Evolutionary conservation across 306 rosid genomes (phyloP), one percentile per base, ranked within the genome.

Genomic region (Vigna mungo): DNA sequence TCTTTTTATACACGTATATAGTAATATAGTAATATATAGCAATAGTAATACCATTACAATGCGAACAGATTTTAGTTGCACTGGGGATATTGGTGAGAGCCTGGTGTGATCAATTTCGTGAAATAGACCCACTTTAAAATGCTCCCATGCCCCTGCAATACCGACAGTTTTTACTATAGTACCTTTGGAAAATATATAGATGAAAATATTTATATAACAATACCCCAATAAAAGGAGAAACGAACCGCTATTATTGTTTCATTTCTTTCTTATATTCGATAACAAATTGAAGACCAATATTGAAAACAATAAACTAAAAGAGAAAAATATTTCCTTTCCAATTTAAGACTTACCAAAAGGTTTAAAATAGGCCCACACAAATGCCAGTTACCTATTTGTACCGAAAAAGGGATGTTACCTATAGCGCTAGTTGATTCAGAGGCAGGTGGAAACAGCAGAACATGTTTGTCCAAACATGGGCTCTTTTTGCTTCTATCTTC

Each of bases 41-140:
- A 16, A 36, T 36, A 15, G 65, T 61, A 61, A 56, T 87, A 91
- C 98, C 98, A 94, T 89, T 71, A 83, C 97, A 55, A 92, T 61
- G 64, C 90, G 84, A 37, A 90, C 71, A 16, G 72, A 82, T 61
- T 75, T 86, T n/a, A 94, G 84, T 64, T 90, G 92, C 12, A 84
- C 88, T 15, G 96, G 90, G 52, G 84, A 52, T 23, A 78, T 53
- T 2, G 75, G 71, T 52, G 89, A 76, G 61, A 94, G 97, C 70
- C 78, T 76, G 17, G 90, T 84, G 67, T 89, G 97, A 74, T 89
- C 86, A 62, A 94, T 76, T 76, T 92, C 85, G 62, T 90, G 90
- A 82, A 87, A 89, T 62, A 76, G 63, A 12, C 97, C 97, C n/a
- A 86, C 92, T 67, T 78, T 79, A 56, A 92, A 74, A 18, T 89